A percentile compares a stretch with the other conserved stretches of the same genome.
Conservation (phyloP, 306 rosid genomes). For the Rosa multiflora region DNA sequence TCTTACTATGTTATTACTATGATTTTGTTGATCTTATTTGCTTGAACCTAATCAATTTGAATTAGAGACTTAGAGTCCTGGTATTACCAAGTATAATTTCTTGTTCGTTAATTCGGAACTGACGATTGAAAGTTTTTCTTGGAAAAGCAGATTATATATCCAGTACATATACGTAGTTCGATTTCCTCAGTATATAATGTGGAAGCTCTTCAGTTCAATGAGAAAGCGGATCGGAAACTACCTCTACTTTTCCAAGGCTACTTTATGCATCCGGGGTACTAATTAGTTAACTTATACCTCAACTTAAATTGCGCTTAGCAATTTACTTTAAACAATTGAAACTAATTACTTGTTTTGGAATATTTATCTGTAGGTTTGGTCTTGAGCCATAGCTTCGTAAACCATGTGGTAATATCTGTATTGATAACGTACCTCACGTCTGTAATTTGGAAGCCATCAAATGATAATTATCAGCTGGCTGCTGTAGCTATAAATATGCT, state of each 20-base stretch:
- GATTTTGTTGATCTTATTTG: no score
- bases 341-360: background rate
- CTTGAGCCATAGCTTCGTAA: constrained; percentile 1
- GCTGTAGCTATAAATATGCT: background rate
- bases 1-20: no score
- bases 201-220: background rate
- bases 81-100: no score
- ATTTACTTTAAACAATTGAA: background rate
- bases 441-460: background rate
- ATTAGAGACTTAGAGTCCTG: no score
- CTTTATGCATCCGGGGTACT: background rate
- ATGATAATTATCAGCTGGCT: background rate
- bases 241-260: background rate
- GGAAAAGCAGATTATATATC: background rate
- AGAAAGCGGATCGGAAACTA: background rate
- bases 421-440: background rate
- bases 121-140: no score
- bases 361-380: background rate
- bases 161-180: background rate
- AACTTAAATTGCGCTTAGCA: background rate
- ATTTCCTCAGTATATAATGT: background rate
- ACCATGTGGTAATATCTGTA: background rate
- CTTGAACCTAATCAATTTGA: no score
- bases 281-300: background rate
- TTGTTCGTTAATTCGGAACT: no score